A percentile compares a stretch with the other conserved stretches of the same genome.
Conservation (phyloP, 441 rosid species). For the Theobroma grandiflorum region DNA sequence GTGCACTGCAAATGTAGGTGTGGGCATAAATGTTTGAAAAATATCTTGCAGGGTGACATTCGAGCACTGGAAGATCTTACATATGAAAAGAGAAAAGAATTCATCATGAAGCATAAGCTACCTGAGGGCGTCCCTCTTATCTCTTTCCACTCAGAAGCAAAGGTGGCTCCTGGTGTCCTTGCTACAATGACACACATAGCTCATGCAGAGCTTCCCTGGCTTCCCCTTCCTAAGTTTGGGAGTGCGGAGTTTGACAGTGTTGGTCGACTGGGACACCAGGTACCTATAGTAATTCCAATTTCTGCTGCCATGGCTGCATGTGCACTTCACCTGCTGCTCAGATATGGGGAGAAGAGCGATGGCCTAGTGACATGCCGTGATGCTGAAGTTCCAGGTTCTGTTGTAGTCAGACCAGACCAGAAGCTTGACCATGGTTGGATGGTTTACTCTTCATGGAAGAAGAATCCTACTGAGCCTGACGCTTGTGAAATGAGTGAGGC, state of each 20-base stretch:
- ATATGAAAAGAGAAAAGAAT: slow-evolving; percentile 62
- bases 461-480: slow-evolving; percentile 53
- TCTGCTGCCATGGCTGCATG: slow-evolving; percentile 71
- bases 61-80: slow-evolving; percentile 76
- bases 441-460: slow-evolving; percentile 61
- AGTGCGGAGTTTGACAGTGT: slow-evolving; percentile 33
- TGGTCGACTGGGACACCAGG: slow-evolving; percentile 47
- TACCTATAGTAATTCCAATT: slow-evolving; percentile 64
- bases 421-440: slow-evolving; percentile 75
- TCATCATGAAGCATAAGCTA: slow-evolving; percentile 63
- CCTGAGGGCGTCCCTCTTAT: slow-evolving; percentile 59
- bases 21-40: slow-evolving; percentile 14
- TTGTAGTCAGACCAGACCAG: slow-evolving; percentile 54
- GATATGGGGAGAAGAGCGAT: slow-evolving; percentile 77
- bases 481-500: slow-evolving; percentile 73
- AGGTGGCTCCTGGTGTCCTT: slow-evolving; percentile 59
- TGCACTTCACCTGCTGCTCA: slow-evolving; percentile 69
- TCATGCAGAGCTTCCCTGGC: slow-evolving; percentile 76
- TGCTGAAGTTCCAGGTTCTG: slow-evolving; percentile 75
- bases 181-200: slow-evolving; percentile 71
- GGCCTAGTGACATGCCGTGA: slow-evolving; percentile 71
- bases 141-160: slow-evolving; percentile 70
- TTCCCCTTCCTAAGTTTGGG: slow-evolving; percentile 52
- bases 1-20: not conserved
- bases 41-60: slow-evolving; percentile 60